Percentiles rank a stretch among this genome's conserved stretches.
phyloP scores from a whole-genome alignment of 108 stramenopile genomes.

The Bacterosira constricta region DNA sequence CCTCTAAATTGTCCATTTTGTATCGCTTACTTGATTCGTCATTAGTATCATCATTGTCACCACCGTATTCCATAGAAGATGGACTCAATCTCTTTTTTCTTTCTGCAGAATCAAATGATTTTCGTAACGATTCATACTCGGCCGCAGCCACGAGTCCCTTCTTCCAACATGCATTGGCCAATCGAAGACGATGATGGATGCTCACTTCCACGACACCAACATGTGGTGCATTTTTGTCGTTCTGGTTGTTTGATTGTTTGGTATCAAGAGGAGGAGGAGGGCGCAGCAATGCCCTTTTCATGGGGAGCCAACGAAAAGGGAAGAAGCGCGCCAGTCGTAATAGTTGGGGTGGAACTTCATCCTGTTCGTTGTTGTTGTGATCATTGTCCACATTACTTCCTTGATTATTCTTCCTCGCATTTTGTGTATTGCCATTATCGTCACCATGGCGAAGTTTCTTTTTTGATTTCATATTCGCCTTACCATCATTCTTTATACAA shows the following conservation, averaged over 20 bases:
- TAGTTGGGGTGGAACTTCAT: slow-evolving; percentile 35
- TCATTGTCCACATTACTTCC: background rate
- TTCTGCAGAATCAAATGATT: slow-evolving; percentile 1
- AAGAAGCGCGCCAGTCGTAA: slow-evolving; percentile 33
- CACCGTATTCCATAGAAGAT: too few relatives aligned
- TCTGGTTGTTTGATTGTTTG: background rate
- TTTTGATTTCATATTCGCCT: too few relatives aligned
- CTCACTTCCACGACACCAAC: slow-evolving; percentile 16
- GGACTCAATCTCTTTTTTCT: background rate
- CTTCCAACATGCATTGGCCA: slow-evolving; percentile 23
- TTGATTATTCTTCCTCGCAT: background rate
- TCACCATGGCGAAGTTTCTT: background rate
- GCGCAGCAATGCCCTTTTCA: slow-evolving; percentile 31
- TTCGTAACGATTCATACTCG: slow-evolving; percentile 22
- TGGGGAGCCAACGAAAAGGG: slow-evolving; percentile 25
- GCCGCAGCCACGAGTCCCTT: slow-evolving; percentile 27
- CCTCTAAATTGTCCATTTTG: background rate
- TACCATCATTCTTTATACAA: slow-evolving; percentile 10
- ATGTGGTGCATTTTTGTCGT: background rate
- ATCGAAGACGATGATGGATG: slow-evolving; percentile 22
- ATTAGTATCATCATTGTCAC: background rate
- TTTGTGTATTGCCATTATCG: background rate
- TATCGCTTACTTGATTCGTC: background rate
- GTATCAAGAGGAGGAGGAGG: slow-evolving; percentile 5
- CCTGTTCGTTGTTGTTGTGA: background rate